Percentiles rank a stretch among this genome's conserved stretches.
phyloP scores from a whole-genome alignment of 306 rosid genomes.

The Biancaea sappan region DNA sequence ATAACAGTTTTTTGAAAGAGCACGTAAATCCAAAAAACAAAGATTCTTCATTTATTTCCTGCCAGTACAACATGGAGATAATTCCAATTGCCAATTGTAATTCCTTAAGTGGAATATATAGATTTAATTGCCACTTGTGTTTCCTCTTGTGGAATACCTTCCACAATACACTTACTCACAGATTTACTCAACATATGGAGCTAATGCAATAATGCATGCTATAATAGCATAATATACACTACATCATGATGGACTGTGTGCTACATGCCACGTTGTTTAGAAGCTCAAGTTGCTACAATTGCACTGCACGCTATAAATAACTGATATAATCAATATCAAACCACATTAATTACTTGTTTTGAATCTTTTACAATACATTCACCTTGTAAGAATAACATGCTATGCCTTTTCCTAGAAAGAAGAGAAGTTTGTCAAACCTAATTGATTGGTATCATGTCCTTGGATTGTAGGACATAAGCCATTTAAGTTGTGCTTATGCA shows the following conservation, averaged over 20 bases:
- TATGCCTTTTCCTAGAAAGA: not conserved
- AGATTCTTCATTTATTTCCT: not conserved
- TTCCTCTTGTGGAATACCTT: not conserved
- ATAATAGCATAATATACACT: not conserved
- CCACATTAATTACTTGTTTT: not conserved
- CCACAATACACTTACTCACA: not conserved
- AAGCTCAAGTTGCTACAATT: not conserved
- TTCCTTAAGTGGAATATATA: not conserved
- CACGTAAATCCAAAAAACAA: not conserved
- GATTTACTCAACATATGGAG: not conserved
- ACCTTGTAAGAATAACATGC: conserved; percentile 7
- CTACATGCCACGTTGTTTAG: not conserved
- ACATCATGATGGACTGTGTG: not conserved
- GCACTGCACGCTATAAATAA: not conserved
- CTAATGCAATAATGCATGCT: not conserved
- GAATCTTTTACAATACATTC: not conserved
- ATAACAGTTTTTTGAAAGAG: not conserved
- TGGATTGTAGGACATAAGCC: not conserved
- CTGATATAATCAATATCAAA: conserved; percentile 4
- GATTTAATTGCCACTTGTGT: not conserved
- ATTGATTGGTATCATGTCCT: not conserved
- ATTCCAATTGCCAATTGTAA: not conserved
- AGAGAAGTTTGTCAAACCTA: not conserved
- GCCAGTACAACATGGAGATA: not conserved
- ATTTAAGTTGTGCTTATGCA: conserved; percentile 7